Evolutionary conservation across 768 basidiomycete species (phyloP).

Genomic region (Mycena latifolia): DNA sequence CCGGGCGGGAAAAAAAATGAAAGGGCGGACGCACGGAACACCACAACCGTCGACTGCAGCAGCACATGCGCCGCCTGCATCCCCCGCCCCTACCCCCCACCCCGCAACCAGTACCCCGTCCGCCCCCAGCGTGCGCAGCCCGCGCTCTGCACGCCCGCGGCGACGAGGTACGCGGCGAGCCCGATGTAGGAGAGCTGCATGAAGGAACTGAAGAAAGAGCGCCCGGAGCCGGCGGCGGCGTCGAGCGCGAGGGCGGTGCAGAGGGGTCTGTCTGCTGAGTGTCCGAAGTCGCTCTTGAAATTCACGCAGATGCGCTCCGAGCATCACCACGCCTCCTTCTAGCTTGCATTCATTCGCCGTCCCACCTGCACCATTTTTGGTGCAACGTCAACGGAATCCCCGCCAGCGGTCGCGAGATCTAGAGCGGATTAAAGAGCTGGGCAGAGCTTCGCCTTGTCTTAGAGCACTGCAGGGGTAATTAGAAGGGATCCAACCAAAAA

Average conservation of each 20-base stretch:
- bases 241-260: conserved; percentile 54
- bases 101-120: conserved; percentile 69
- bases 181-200: conserved; percentile 75
- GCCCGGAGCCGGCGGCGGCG: conserved; percentile 44
- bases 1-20: too few species aligned
- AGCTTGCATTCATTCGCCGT: too few species aligned
- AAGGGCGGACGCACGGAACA: conserved; percentile 64
- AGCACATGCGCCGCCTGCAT: conserved; percentile 70
- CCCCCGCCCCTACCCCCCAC: conserved; percentile 67
- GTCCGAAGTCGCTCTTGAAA: too few species aligned
- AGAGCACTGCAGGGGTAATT: too few species aligned
- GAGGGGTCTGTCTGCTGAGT: conserved; percentile 53
- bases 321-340: too few species aligned
- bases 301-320: conserved; percentile 64
- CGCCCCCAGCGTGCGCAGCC: conserved; percentile 52
- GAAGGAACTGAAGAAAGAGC: conserved; percentile 61
- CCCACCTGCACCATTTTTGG: too few species aligned
- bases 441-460: too few species aligned
- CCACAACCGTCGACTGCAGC: conserved; percentile 62
- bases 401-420: too few species aligned
- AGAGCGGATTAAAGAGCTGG: too few species aligned
- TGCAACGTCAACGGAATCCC: too few species aligned
- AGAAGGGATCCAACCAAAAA: too few species aligned
- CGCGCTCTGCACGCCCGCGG: conserved; percentile 65
- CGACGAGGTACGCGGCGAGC: conserved; percentile 71